Evolutionary conservation across 768 basidiomycete genomes (phyloP), one percentile per base, ranked within the genome.

Genomic region (Lactifluus echinatus): DNA sequence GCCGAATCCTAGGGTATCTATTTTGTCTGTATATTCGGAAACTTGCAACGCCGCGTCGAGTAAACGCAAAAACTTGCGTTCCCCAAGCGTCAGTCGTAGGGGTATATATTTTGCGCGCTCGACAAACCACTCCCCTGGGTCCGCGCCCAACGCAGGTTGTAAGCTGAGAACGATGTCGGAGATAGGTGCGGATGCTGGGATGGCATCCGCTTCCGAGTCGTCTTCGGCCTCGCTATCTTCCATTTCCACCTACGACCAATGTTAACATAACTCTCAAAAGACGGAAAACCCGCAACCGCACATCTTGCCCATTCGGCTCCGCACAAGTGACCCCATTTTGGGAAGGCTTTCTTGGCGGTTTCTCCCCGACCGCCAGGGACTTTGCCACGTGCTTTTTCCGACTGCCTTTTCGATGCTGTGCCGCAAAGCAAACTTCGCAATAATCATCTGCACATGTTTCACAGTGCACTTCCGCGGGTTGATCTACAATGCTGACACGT

Each of bases 11-110:
- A 91, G 71, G 48, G 85, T 89, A 71, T 93, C 90, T 31, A 92
- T 88, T 67, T 89, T 90, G 75, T 93, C 90, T 42, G 90, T 93
- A 67, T 92, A 92, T 68, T 93, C 90, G 15, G 86, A 89, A 36
- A 90, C 89, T 48, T 80, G 80, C 39, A 93, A 78, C 2, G 90
- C 90, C 8, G 89, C 90, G 57, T 93, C 90, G 47, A 93, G 76
- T 4, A 93, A 79, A 26, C 90, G 86, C 55, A 93, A 84, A 68
- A 76, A 88, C 69, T 93, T 93, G 61, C 90, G 87, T 69, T 93
- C 90, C 28, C 66, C 66, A 42, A 88, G 72, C 1, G 83, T 84
- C 28, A 93, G 74, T 23, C 90, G 88, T 28, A 92, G 70, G 0
- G 90, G 90, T 53, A 92, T 91, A 69, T 74, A 89, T 68, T 86